Evolutionary conservation across 495 filamentous ascomycete genomes (phyloP), one percentile per base, ranked within the genome.

Genomic region (Aspergillus nidulans): DNA sequence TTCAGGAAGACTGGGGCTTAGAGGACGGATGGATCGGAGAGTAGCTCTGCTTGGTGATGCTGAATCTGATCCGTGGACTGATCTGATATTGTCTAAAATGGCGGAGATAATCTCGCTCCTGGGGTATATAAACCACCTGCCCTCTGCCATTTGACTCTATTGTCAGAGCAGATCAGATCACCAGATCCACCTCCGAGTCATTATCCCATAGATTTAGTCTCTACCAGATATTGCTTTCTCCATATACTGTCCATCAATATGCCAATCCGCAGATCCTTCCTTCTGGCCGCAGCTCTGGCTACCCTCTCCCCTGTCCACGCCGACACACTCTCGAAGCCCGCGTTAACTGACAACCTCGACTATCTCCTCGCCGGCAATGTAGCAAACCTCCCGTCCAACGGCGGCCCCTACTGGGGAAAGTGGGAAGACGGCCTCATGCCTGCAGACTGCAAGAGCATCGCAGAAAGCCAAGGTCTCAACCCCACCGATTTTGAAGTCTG

Each of bases 361-460:
- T 55, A 55, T 36, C 44, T 55, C 7, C 7, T 20, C 4, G 19
- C 19, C 1, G 52, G 52, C n/a, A 55, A 55, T 18, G 15, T 39
- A 21, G 15, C 25, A 6, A 55, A 49, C 44, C 34, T 55, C 12
- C 43, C 34, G 3, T 23, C 21, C 4, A 41, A 36, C 43, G 3
- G n/a, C 16, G 34, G 23, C n/a, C 38, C 20, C 21, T 49, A 26
- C 43, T 55, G 44, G 43, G 21, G 34, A 7, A 45, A 42, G 23
- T 55, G 52, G 52, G 20, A 26, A 15, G 43, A 16, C 7, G 52
- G 52, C 32, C 36, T 36, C 5, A 55, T 55, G 19, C 52, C 52
- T 6, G 43, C 43, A 1, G 52, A 55, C 24, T 55, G 52, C 52
- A 55, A 55, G 52, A 42, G 34, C n/a, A 48, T 55, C 24, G 52